Percentiles rank a stretch among this genome's conserved stretches.
phyloP scores from a whole-genome alignment of 202 grass and related monocot genomes.

The Thinopyrum obtusiflorum region DNA sequence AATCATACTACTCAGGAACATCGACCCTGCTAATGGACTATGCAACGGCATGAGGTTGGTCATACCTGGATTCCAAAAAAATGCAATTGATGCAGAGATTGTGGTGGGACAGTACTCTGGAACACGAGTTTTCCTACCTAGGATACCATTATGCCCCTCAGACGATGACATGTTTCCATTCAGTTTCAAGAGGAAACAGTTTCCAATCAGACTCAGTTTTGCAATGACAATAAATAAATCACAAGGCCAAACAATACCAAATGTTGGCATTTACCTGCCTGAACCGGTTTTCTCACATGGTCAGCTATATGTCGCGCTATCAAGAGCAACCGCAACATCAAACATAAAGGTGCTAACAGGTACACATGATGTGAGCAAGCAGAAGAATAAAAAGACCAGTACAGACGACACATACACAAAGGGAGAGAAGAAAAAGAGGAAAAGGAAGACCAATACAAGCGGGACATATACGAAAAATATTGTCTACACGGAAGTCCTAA shows the following conservation, averaged over 20 bases:
- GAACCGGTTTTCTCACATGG: not conserved
- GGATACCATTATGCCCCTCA: not conserved
- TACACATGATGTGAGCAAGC: not conserved
- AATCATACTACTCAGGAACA: not conserved
- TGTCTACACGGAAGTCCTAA: not conserved
- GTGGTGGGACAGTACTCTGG: not conserved
- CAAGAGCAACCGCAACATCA: not conserved
- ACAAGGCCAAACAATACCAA: not conserved
- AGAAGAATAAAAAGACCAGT: not conserved
- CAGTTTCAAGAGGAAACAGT: not conserved
- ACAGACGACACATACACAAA: not conserved
- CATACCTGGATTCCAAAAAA: not conserved
- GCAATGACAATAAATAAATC: not conserved
- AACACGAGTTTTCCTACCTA: not conserved
- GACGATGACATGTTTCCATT: not conserved
- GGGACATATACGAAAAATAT: not conserved
- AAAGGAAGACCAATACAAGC: not conserved
- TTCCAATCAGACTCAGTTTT: not conserved
- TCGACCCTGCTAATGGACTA: not conserved
- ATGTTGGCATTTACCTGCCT: not conserved
- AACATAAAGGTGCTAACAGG: not conserved
- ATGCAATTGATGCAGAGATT: not conserved
- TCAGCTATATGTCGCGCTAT: not conserved
- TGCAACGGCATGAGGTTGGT: not conserved
- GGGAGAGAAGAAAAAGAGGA: not conserved